A percentile compares a stretch with the other conserved stretches of the same genome.
These are phyloP conservation scores for Pseudogymnoascus sp. DNA, from an alignment of 2,329 filamentous ascomycete genomes.

Conservation along the genomic window DNA sequence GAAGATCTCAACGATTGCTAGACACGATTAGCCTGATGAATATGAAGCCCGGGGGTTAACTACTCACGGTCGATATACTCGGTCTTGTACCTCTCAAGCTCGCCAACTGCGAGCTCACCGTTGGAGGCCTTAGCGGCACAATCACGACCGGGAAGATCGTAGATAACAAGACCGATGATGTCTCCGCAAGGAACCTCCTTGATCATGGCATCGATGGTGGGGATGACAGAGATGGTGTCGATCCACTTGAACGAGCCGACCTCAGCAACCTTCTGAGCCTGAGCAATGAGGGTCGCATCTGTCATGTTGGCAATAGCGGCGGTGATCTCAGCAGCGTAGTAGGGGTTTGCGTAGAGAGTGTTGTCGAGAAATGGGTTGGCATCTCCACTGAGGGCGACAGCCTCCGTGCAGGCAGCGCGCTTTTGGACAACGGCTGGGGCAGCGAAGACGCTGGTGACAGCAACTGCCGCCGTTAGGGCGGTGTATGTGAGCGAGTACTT, in stretches of 20 bases:
- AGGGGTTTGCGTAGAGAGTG: conserved; percentile 44
- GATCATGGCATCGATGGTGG: conserved; percentile 38
- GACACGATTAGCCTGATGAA: conserved; percentile 38
- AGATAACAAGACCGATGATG: conserved; percentile 41
- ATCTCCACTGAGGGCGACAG: conserved; percentile 19
- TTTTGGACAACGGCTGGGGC: conserved; percentile 1
- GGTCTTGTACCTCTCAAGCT: conserved; percentile 44
- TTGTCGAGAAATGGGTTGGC: conserved; percentile 45
- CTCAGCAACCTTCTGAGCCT: conserved; percentile 30
- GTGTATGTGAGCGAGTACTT: conserved; percentile 1
- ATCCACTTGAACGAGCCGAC: conserved; percentile 44
- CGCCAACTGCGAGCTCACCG: conserved; percentile 46
- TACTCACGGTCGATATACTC: conserved; percentile 41
- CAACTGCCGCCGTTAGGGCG: neutral
- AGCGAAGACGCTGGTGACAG: conserved; percentile 7
- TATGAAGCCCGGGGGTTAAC: conserved; percentile 31
- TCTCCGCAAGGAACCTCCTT: conserved; percentile 38
- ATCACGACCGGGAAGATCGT: conserved; percentile 51
- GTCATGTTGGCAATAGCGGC: conserved; percentile 44
- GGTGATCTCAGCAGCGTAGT: conserved; percentile 48
- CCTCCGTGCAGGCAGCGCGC: conserved; percentile 16
- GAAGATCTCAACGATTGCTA: conserved; percentile 24
- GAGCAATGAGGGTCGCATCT: conserved; percentile 40
- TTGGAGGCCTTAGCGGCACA: conserved; percentile 49
- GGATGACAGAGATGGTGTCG: conserved; percentile 42